Conservation (phyloP, 73 alveolate species). For the Durusdinium trenchii region DNA sequence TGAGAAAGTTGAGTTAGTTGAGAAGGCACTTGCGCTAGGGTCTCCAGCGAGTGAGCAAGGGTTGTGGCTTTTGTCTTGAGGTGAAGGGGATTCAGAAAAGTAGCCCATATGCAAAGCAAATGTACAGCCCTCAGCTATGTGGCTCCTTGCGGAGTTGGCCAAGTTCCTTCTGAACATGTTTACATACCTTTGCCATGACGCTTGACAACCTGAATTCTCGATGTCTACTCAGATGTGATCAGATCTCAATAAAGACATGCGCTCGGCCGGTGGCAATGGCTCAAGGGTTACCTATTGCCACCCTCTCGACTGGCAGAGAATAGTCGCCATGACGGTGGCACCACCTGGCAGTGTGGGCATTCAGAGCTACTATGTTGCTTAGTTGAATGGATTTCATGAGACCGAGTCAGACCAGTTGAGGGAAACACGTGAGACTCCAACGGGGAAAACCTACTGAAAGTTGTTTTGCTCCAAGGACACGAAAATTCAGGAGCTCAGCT, state of each 20-base stretch:
- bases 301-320: not conserved
- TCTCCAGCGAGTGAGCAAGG: not conserved
- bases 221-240: no score
- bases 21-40: not conserved
- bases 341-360: slow-evolving; percentile 74
- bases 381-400: not conserved
- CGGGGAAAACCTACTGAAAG: not conserved
- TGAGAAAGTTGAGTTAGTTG: not conserved
- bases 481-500: slow-evolving; percentile 82
- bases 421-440: not conserved
- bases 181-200: no score
- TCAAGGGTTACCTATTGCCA: no score
- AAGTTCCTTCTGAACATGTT: not conserved
- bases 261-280: no score
- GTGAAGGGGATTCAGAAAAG: slow-evolving; percentile 57
- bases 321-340: slow-evolving; percentile 65
- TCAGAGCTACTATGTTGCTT: slow-evolving; percentile 80
- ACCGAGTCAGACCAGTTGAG: not conserved
- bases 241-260: no score
- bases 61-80: no score
- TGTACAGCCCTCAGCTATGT: not conserved
- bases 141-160: not conserved
- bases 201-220: no score
- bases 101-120: slow-evolving; percentile 34
- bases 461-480: slow-evolving; percentile 48